Percentiles rank a stretch among this genome's conserved stretches.
Conservation (phyloP, 208 protist species). For the Porcisia deanei region DNA sequence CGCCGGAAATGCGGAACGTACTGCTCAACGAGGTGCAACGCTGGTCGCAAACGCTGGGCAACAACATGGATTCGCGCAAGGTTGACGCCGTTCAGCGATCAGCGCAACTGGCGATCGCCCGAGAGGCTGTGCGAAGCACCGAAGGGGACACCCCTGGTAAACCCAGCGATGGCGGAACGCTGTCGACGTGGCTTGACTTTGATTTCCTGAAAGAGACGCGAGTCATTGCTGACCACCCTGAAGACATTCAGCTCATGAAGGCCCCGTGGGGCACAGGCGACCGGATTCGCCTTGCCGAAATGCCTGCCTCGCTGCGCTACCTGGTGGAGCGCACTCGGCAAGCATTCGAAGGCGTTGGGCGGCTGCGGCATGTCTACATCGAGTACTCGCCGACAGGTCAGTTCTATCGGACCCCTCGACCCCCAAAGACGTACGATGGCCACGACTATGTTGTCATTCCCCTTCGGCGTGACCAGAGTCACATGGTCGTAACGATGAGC, state of each 20-base stretch:
- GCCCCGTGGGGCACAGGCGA: conserved; percentile 87
- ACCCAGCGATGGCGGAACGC: neutral
- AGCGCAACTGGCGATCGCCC: conserved; percentile 6
- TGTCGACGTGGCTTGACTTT: conserved; percentile 15
- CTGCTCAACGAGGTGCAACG: conserved; percentile 61
- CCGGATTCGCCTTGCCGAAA: conserved; percentile 46
- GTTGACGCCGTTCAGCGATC: conserved; percentile 25
- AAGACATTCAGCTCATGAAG: conserved; percentile 83
- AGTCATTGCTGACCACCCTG: conserved; percentile 81
- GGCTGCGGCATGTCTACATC: conserved; percentile 85
- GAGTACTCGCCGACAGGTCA: conserved; percentile 80
- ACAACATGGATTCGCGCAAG: conserved; percentile 59
- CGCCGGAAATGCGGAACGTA: conserved; percentile 40
- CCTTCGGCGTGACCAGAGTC: conserved; percentile 50
- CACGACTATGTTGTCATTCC: conserved; percentile 91
- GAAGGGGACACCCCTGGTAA: neutral
- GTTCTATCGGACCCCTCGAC: conserved; percentile 62
- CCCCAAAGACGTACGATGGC: conserved; percentile 78
- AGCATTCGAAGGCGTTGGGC: conserved; percentile 53
- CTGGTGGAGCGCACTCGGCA: conserved; percentile 50
- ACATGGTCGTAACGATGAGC: conserved; percentile 75
- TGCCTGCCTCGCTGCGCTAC: conserved; percentile 74
- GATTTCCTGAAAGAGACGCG: conserved; percentile 43
- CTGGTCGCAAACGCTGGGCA: conserved; percentile 56
- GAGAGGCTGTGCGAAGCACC: neutral